Evolutionary conservation across 2,329 filamentous ascomycete species (phyloP), one percentile per base, ranked within the genome.

Genomic region (Epichloe glyceriae): DNA sequence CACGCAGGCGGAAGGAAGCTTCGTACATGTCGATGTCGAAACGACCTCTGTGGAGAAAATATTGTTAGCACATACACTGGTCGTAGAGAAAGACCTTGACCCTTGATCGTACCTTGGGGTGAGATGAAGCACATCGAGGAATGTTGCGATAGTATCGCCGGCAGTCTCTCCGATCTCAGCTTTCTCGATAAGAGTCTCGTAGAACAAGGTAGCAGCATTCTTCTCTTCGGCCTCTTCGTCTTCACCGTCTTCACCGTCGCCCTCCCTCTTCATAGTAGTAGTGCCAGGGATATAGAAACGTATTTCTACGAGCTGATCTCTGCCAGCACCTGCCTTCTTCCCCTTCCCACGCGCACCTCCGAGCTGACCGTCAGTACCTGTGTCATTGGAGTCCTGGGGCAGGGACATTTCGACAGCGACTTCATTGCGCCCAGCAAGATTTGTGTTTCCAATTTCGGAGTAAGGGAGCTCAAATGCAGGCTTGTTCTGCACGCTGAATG

Each of bases 21-120:
- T 97, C 93, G 78, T 98, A 98, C 86, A 98, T 95, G 68, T 98
- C 93, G 71, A 98, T 95, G 67, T 97, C 93, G 76, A 98, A 98
- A 58, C 93, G 91, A 67, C 93, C 94, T 86, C 93, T 90, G 69
- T 54, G 55, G 42, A 47, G 41, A 7, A 40, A 22, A 51, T 39
- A 15, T 15, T 12, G 39, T 47, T 42, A 52, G 38, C 39, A 37
- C n/a, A 4, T 5, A 5, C 19, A 3, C 15, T 37, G 3, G 20
- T 20, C 5, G 17, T 5, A 14, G 14, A 42, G 33, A 35, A 37
- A 12, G 22, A 38, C 8, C 12, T 7, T n/a, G 7, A 37, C 6
- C 3, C 7, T 3, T 34, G 30, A 43, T 50, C 53, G 14, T 71
- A 87, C 86, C 86, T 88, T 56, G 93, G 93, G 12, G 93, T 98